Percentiles rank a stretch among this genome's conserved stretches.
phyloP scores from a whole-genome alignment of 305 asterid genomes.

The Plantago coronopus region DNA sequence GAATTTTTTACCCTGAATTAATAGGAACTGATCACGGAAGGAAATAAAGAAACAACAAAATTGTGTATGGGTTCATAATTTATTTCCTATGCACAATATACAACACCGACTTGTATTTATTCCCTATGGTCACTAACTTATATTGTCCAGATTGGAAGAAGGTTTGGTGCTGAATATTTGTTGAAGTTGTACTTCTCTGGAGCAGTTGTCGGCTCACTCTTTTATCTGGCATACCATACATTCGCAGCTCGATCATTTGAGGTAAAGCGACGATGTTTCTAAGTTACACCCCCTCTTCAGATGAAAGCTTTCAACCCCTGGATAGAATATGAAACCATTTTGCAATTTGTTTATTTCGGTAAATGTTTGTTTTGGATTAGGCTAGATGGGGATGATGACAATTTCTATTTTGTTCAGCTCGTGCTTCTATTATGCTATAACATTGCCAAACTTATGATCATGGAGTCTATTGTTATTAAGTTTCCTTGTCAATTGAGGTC shows the following conservation, averaged over 20 bases:
- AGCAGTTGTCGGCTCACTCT: slow-evolving; percentile 81
- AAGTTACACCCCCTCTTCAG: background rate
- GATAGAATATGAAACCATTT: slow-evolving; percentile 1
- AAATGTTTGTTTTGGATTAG: background rate
- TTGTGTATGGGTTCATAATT: too few species aligned
- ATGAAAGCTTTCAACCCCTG: background rate
- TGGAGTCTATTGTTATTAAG: too few species aligned
- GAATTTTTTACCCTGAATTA: background rate
- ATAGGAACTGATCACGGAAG: too few species aligned
- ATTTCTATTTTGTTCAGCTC: background rate
- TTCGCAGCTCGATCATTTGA: slow-evolving; percentile 48
- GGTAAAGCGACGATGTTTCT: slow-evolving; percentile 35
- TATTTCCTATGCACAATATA: too few species aligned
- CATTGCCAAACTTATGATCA: too few species aligned
- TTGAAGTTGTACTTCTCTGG: slow-evolving; percentile 79
- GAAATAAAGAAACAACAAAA: too few species aligned
- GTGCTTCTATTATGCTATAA: background rate
- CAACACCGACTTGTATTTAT: background rate
- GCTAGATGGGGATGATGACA: background rate
- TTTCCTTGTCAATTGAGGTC: background rate
- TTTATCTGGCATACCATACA: slow-evolving; percentile 70
- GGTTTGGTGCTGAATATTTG: slow-evolving; percentile 73
- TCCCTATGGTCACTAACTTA: slow-evolving; percentile 16
- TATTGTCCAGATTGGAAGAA: slow-evolving; percentile 57
- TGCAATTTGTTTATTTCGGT: background rate